Conservation (phyloP, 257 asterid genomes). For the Solanum neorickii region DNA sequence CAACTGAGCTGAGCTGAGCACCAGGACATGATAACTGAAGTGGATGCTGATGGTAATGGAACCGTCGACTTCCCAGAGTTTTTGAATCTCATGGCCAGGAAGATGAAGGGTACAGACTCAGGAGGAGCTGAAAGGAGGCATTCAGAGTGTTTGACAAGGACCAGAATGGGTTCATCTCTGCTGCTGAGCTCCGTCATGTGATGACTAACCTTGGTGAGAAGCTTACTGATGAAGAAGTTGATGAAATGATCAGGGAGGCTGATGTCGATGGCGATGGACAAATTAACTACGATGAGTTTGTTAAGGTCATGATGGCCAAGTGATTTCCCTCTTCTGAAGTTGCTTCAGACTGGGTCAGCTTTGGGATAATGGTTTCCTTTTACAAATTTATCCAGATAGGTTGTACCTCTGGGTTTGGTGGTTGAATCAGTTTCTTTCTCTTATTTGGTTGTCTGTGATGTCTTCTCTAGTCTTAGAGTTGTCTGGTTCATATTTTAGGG, state of each 20-base stretch:
- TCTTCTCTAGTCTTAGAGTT: background rate
- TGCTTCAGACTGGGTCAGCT: background rate
- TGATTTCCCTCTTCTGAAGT: constrained; percentile 11
- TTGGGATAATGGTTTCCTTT: constrained; percentile 9
- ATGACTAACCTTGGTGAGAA: constrained; percentile 60
- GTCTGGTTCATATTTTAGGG: background rate
- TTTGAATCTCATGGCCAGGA: constrained; percentile 53
- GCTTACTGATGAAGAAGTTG: constrained; percentile 56
- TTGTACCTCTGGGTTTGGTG: constrained; percentile 14
- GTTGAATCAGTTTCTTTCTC: constrained; percentile 14
- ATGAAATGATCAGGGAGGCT: constrained; percentile 57
- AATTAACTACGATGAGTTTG: constrained; percentile 50
- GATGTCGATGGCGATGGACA: constrained; percentile 58
- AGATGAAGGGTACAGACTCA: constrained; percentile 57
- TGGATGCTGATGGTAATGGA: constrained; percentile 60
- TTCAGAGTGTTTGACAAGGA: constrained; percentile 63
- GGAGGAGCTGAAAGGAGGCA: constrained; percentile 55
- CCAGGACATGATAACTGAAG: constrained; percentile 55
- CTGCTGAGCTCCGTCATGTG: constrained; percentile 56
- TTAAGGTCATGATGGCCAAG: constrained; percentile 61
- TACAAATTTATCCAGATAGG: constrained; percentile 12
- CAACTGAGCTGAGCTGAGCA: constrained; percentile 66
- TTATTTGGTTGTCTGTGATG: background rate
- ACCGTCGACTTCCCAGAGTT: constrained; percentile 54
- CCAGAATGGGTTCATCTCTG: constrained; percentile 54